Base-by-base conservation (phyloP, 2,329 filamentous ascomycete genomes). In the Botrytis hyacinthi region DNA sequence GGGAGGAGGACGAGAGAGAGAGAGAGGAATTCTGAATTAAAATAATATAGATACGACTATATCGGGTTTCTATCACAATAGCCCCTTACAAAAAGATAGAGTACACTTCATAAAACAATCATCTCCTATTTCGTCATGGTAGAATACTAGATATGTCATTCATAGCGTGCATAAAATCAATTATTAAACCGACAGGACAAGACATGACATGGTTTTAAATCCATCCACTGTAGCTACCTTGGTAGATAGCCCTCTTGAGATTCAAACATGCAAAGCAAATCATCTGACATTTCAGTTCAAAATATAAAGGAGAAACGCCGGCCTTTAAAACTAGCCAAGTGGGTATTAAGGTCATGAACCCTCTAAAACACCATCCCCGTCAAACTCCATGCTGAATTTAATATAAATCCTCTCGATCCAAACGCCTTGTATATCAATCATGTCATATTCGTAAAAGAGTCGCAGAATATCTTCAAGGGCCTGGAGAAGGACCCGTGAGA, bases 381-480 rank as follows among this genome's bases (percentile, higher is more conserved):
- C 62, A 63, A 67, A 59, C 70, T 72, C 62, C 70, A 72, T 68
- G 51, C 62, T 48, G 32, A 37, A 60, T 29, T 46, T 60, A n/a
- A 35, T 42, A 44, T n/a, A 44, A n/a, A 44, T 32, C 18, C 46
- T 7, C 32, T 26, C 22, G 29, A 29, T 61, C 70, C 26, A 67
- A 59, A 62, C 70, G 70, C 70, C 70, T 22, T 66, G 61, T 51
- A 66, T 57, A 67, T 35, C 29, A 35, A 60, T 54, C 29, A 42
- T 57, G 35, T 67, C 32, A 54, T 67, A 44, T 71, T 70, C 59
- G 73, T 75, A 51, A 72, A 42, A 60, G 44, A 69, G 35, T 57
- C 18, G 16, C 9, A 68, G 1, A 51, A 74, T 29, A 29, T 65
- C 18, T 26, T 68, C 35, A 66, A 37, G 46, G 26, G 18, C 63